Evolutionary conservation across 1,284 basidiomycete species (phyloP).

Genomic region (Chalciporus sp.): DNA sequence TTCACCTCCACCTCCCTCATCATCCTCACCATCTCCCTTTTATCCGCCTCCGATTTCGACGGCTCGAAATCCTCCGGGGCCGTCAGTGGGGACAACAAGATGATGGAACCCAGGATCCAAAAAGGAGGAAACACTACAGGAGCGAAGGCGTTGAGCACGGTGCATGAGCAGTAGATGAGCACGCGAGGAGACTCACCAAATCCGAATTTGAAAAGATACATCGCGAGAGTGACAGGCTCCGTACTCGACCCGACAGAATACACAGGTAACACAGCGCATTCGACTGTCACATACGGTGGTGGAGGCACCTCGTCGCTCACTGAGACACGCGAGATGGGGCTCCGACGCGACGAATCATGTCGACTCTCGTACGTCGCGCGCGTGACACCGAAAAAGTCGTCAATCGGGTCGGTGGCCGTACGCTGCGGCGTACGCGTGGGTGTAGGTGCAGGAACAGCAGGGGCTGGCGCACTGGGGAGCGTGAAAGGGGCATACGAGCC

Average conservation of each 20-base stretch:
- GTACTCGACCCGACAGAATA: constrained; percentile 18
- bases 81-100: constrained; percentile 44
- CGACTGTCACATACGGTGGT: constrained; percentile 25
- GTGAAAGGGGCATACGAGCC: constrained; percentile 4
- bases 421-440: constrained; percentile 4
- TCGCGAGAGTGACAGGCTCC: constrained; percentile 31
- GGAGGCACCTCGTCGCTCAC: constrained; percentile 14
- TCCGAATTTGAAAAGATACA: constrained; percentile 36
- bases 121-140: constrained; percentile 49
- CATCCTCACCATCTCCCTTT: constrained; percentile 40
- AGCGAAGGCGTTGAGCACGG: not conserved
- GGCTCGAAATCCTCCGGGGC: constrained; percentile 43
- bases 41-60: constrained; percentile 48
- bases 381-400: constrained; percentile 24
- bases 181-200: constrained; percentile 23
- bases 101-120: constrained; percentile 51
- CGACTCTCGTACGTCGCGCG: constrained; percentile 23
- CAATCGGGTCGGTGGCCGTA: constrained; percentile 10
- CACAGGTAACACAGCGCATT: constrained; percentile 24
- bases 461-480: constrained; percentile 10
- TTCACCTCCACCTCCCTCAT: constrained; percentile 41
- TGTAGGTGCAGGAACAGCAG: not conserved
- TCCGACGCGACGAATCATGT: too few species aligned
- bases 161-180: not conserved
- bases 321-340: constrained; percentile 5